Conservation (phyloP, 495 filamentous ascomycete species). For the Chlorociboria aeruginascens region DNA sequence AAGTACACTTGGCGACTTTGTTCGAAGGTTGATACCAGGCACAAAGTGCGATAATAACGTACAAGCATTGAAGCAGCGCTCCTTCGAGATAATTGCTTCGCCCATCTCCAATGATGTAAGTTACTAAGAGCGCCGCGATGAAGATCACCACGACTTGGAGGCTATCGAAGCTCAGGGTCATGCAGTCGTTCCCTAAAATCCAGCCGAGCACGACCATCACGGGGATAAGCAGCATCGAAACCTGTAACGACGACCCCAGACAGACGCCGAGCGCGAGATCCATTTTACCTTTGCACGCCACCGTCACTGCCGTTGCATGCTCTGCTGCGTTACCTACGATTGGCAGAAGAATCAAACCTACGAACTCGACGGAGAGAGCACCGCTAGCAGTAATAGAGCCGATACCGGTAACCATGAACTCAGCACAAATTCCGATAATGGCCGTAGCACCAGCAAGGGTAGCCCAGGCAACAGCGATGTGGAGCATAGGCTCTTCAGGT, state of each 20-base stretch:
- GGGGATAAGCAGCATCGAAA: constrained; percentile 69
- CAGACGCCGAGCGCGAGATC: constrained; percentile 77
- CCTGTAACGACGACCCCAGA: constrained; percentile 79
- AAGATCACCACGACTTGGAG: constrained; percentile 77
- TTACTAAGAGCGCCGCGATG: constrained; percentile 66
- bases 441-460: constrained; percentile 63
- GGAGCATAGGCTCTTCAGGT: constrained; percentile 49
- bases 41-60: constrained; percentile 25
- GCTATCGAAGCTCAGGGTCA: constrained; percentile 69
- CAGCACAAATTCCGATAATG: constrained; percentile 77
- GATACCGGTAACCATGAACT: constrained; percentile 81
- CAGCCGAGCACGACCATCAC: constrained; percentile 71
- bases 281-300: constrained; percentile 86
- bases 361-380: constrained; percentile 58
- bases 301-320: constrained; percentile 77
- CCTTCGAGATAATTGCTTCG: constrained; percentile 66
- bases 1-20: too few relatives aligned
- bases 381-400: constrained; percentile 47
- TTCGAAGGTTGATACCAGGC: constrained; percentile 15
- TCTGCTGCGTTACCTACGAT: constrained; percentile 86
- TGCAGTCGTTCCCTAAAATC: constrained; percentile 55
- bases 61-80: constrained; percentile 59
- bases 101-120: constrained; percentile 36
- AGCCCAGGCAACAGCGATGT: constrained; percentile 52
- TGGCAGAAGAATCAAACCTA: constrained; percentile 75